A percentile compares a stretch with the other conserved stretches of the same genome.
phyloP scores from a whole-genome alignment of 345 rosid genomes.

The Rubroshorea leprosula region DNA sequence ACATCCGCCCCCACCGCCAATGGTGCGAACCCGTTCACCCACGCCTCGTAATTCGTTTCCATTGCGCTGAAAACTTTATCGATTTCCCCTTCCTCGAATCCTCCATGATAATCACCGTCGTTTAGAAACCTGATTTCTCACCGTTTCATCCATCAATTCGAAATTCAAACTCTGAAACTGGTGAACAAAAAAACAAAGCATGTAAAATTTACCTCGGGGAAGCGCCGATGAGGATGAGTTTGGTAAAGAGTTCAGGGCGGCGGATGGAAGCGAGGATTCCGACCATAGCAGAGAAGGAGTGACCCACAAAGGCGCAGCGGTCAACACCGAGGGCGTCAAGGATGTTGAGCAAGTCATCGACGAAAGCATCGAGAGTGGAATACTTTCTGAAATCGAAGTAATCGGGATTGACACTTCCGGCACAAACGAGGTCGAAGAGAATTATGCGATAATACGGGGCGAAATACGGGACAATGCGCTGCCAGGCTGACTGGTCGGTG shows the following conservation, averaged over 20 bases:
- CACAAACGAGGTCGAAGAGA: conserved; percentile 78
- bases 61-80: conserved; percentile 67
- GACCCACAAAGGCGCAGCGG: conserved; percentile 67
- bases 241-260: conserved; percentile 73
- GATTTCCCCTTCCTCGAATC: conserved; percentile 56
- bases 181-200: neutral
- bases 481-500: conserved; percentile 88
- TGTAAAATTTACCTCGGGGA: conserved; percentile 50
- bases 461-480: conserved; percentile 64
- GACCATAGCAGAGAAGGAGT: conserved; percentile 87
- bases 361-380: conserved; percentile 66
- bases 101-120: conserved; percentile 70
- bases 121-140: conserved; percentile 36
- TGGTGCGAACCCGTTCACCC: conserved; percentile 76
- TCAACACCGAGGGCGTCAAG: conserved; percentile 59
- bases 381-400: conserved; percentile 57
- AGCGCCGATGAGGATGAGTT: conserved; percentile 71
- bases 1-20: conserved; percentile 77
- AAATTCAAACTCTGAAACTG: neutral
- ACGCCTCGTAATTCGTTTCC: conserved; percentile 75
- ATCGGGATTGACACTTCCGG: conserved; percentile 83
- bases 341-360: conserved; percentile 69
- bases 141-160: neutral
- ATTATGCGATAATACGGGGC: conserved; percentile 41
- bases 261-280: conserved; percentile 78